These are phyloP conservation scores for Hypoxylon cercidicola DNA, from an alignment of 495 filamentous ascomycete genomes.

Conservation along the genomic window DNA sequence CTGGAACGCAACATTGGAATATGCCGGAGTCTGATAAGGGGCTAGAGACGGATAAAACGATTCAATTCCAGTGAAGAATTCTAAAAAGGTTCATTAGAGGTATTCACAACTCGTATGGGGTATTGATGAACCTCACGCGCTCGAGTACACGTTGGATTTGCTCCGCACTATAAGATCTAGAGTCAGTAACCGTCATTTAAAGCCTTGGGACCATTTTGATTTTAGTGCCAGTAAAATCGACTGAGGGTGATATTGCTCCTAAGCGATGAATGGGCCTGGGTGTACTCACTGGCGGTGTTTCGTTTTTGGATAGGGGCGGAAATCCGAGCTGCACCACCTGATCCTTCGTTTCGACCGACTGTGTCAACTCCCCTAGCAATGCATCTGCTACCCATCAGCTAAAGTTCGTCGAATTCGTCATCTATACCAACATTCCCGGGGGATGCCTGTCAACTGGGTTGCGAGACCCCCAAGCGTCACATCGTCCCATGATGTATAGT, in stretches of 20 bases:
- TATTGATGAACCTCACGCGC: conserved; percentile 40
- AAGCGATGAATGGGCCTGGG: not conserved
- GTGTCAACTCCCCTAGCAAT: conserved; percentile 54
- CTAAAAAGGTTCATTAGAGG: conserved; percentile 31
- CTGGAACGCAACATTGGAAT: conserved; percentile 57
- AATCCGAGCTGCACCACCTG: conserved; percentile 49
- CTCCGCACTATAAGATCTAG: conserved; percentile 46
- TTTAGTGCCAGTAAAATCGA: not conserved
- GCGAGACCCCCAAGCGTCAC: conserved; percentile 66
- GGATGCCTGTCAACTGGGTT: conserved; percentile 63
- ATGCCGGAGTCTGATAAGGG: conserved; percentile 50
- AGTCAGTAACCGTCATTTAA: conserved; percentile 5
- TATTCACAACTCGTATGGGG: not conserved
- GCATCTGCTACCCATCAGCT: conserved; percentile 48
- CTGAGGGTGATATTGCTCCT: not conserved
- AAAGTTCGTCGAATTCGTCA: not conserved
- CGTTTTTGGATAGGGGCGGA: conserved; percentile 52
- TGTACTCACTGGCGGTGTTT: conserved; percentile 51
- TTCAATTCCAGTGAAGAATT: conserved; percentile 51
- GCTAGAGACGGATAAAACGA: conserved; percentile 52
- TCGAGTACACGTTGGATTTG: conserved; percentile 50
- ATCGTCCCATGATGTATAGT: conserved; percentile 61
- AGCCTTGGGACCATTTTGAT: not conserved
- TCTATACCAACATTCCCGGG: conserved; percentile 52
- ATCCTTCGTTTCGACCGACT: conserved; percentile 45